Base-by-base conservation (phyloP, 805 yeast genomes). In the Candida nanaspora region DNA sequence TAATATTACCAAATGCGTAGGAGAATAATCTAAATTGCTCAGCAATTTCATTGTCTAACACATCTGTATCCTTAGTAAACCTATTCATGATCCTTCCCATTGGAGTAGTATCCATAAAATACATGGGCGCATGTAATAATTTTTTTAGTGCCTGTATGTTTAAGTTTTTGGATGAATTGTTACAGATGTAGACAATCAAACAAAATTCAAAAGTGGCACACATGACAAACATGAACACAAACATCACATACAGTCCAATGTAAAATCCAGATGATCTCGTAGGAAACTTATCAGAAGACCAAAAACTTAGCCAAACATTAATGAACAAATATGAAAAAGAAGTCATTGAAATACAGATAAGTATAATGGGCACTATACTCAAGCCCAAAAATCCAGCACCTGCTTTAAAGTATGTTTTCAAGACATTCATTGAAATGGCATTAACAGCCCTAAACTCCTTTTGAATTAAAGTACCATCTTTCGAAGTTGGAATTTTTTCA, bases 21-120 rank as follows among this genome's bases (percentile, higher is more conserved):
- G 79, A 47, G 41, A 82, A 68, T 63, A 82, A 59, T 51, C 91
- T 70, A 32, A 80, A 47, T 51, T 82, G 86, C 51, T 84, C 88
- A 44, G 79, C 78, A 50, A 86, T 66, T 58, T 83, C 91, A 53
- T 84, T 86, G 53, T 86, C 95, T 57, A 86, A 63, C 4, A 79
- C 77, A 55, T 87, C 95, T 0, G 93, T 82, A 56, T 87, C 96
- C 46, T 86, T 86, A 1, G 95, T 86, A 60, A 86, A 87, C 48
- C 95, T 68, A 60, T 86, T 87, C 54, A 88, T 66, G 42, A 88
- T 77, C 50, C 95, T 70, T 3, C 96, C 96, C 71, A 85, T 72
- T 25, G 96, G 96, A 0, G 95, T 82, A 2, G 87, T 78, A 52
- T 87, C 96, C 61, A 86, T 72, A 57, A 76, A 87, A 0, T 78